Evolutionary conservation across 257 asterid species (phyloP).

Genomic region (Nicotiana knightiana): DNA sequence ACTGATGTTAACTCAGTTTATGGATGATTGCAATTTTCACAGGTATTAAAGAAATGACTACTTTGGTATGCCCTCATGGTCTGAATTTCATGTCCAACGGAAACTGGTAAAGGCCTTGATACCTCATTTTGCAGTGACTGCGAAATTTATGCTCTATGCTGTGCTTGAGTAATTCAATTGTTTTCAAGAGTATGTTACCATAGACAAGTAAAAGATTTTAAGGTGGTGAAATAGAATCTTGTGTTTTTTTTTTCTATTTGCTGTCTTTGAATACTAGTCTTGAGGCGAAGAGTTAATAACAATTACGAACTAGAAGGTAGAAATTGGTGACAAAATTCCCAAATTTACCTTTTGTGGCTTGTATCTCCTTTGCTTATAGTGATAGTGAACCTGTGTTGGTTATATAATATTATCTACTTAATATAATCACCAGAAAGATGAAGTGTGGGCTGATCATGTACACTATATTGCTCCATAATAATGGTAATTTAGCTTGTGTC

Average conservation of each 20-base stretch:
- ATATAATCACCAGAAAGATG: too few relatives aligned
- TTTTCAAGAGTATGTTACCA: not conserved
- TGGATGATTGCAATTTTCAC: conserved; percentile 22
- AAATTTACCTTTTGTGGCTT: not conserved
- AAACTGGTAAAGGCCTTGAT: conserved; percentile 61
- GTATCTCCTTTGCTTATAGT: not conserved
- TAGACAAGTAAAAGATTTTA: not conserved
- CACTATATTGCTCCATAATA: too few relatives aligned
- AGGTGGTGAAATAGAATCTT: too few relatives aligned
- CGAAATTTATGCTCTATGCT: not conserved
- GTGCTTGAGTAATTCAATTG: not conserved
- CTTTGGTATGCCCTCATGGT: conserved; percentile 61
- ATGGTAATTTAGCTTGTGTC: too few relatives aligned
- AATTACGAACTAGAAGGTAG: not conserved
- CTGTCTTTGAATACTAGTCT: not conserved
- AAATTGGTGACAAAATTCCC: not conserved
- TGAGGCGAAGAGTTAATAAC: not conserved
- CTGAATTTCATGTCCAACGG: conserved; percentile 80
- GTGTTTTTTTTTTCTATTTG: not conserved
- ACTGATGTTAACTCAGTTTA: not conserved
- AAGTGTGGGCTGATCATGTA: too few relatives aligned
- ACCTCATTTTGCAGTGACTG: not conserved
- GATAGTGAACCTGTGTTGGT: not conserved
- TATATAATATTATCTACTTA: too few relatives aligned
- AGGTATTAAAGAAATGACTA: conserved; percentile 86